Base-by-base conservation (phyloP, 2,329 filamentous ascomycete species). In the Fusarium metavorans region DNA sequence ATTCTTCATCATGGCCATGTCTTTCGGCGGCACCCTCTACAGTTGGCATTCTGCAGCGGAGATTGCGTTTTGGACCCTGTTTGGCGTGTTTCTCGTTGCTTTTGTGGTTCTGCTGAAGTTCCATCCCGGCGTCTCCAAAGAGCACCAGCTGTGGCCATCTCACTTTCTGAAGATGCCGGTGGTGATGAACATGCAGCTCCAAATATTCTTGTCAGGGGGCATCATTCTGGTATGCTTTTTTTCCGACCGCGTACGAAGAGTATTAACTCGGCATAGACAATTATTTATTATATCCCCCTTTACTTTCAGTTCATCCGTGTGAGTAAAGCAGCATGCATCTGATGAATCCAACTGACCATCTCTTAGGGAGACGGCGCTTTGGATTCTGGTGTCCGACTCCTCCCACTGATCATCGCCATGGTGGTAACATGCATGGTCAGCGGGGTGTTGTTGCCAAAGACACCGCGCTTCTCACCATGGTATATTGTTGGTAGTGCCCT, bases 231-330 rank as follows among this genome's bases (percentile, higher is more conserved):
- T 20, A 27, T 27, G 25, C 20, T 20, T 20, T 20, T 20, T 27
- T 27, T 5, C 25, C 25, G 25, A 27, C 25, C 25, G 4, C 4
- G 25, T 5, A 7, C 25, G 25, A 27, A 27, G 7, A 27, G 25
- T 27, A 27, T 27, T 27, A 27, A 27, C 25, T 27, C 25, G 5
- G 4, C 25, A 39, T 54, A 63, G 60, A 48, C 60, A 25, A 52
- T 70, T 1, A 61, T 16, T n/a, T 89, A 88, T 76, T 88, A 85
- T 72, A 83, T 88, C 7, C 87, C 88, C 0, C 76, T 89, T 0
- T 87, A 82, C 76, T 89, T 89, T 75, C 84, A 87, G 70, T 89
- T 88, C 75, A 82, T 81, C 0, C 78, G 80, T 2, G 82, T 43
- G 43, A 39, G 61, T 41, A 6, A 6, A 37, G 32, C 10, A 10